Conservation (phyloP, 1,139 yeast genomes). For the Saccharomycopsis hybrid region DNA sequence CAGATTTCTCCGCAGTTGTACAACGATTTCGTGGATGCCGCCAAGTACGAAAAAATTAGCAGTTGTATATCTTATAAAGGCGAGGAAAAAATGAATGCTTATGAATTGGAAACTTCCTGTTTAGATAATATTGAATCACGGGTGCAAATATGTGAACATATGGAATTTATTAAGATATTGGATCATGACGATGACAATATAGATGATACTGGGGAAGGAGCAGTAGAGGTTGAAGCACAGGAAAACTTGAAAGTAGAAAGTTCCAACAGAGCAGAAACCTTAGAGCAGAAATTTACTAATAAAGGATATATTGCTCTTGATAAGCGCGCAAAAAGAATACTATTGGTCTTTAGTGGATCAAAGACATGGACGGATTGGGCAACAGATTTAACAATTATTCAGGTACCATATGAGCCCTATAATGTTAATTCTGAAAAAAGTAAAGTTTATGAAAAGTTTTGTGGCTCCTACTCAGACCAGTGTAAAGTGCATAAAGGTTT, state of each 20-base stretch:
- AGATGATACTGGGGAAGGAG: background rate
- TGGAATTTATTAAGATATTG: constrained; percentile 12
- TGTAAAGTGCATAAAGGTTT: constrained; percentile 42
- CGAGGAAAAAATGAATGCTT: background rate
- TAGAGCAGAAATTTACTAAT: constrained; percentile 10
- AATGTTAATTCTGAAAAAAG: background rate
- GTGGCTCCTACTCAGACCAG: constrained; percentile 2
- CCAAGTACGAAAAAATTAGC: constrained; percentile 14
- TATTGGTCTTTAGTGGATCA: constrained; percentile 38
- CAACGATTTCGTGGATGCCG: constrained; percentile 9
- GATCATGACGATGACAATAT: background rate
- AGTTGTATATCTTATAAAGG: constrained; percentile 11
- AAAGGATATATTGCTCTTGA: constrained; percentile 38
- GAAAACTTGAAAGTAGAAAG: too few relatives aligned
- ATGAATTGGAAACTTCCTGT: background rate
- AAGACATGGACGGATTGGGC: constrained; percentile 38
- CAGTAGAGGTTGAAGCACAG: too few relatives aligned
- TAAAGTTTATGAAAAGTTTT: constrained; percentile 26
- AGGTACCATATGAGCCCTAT: constrained; percentile 33
- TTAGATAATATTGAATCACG: background rate
- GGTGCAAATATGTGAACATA: background rate
- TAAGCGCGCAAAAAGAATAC: constrained; percentile 27
- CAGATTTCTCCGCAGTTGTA: constrained; percentile 4
- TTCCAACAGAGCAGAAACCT: too few relatives aligned
- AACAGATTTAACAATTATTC: constrained; percentile 34